phyloP scores from a whole-genome alignment of 257 asterid genomes.

The Solanum etuberosum region DNA sequence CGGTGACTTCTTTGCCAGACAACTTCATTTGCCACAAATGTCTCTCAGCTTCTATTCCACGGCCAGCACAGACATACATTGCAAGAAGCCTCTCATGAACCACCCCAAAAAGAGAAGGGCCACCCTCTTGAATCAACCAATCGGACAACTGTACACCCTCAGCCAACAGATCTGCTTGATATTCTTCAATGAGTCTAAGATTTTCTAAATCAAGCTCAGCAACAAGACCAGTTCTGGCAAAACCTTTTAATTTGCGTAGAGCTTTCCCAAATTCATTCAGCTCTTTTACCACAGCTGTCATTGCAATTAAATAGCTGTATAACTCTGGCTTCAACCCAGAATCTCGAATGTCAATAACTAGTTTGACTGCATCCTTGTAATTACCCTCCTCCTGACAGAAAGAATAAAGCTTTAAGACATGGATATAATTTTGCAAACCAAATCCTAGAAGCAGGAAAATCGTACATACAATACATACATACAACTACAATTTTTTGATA shows the following conservation, averaged over 20 bases:
- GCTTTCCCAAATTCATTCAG: slow-evolving; percentile 81
- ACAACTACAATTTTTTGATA: background rate
- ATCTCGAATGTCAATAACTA: slow-evolving; percentile 63
- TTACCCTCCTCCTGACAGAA: slow-evolving; percentile 70
- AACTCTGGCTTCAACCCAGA: slow-evolving; percentile 69
- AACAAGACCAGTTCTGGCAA: slow-evolving; percentile 44
- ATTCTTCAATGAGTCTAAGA: slow-evolving; percentile 37
- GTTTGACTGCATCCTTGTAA: slow-evolving; percentile 57
- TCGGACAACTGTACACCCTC: slow-evolving; percentile 50
- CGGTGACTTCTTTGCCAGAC: slow-evolving; percentile 54
- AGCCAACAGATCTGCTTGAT: slow-evolving; percentile 50
- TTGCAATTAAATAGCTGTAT: slow-evolving; percentile 83
- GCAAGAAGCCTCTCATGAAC: slow-evolving; percentile 85
- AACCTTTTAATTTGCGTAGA: slow-evolving; percentile 60
- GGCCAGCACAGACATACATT: slow-evolving; percentile 80
- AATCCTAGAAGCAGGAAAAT: background rate
- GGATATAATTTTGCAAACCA: background rate
- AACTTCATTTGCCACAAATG: slow-evolving; percentile 93
- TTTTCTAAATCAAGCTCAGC: slow-evolving; percentile 47
- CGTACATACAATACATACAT: background rate
- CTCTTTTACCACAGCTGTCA: slow-evolving; percentile 92
- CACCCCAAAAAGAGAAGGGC: slow-evolving; percentile 44
- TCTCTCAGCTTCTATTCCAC: slow-evolving; percentile 70
- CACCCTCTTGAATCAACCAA: slow-evolving; percentile 58
- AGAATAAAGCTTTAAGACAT: background rate